Base-by-base conservation (phyloP, 2,329 filamentous ascomycete species). In the Diaporthe ampelina region DNA sequence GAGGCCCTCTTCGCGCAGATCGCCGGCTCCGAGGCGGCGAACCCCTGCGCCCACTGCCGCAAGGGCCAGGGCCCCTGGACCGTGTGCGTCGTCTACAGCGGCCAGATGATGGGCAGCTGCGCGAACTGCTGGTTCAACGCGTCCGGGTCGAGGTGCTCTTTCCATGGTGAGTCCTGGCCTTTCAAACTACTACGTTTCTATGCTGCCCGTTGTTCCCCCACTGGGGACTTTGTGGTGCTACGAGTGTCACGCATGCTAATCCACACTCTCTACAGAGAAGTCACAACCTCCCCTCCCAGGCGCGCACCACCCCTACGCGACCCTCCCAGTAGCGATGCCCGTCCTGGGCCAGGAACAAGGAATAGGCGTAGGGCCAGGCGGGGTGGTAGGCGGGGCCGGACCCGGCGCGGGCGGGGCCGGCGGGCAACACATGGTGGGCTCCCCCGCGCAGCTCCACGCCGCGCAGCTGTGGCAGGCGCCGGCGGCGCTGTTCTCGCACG, bases 81-180 rank as follows among this genome's bases (percentile, higher is more conserved):
- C 0, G 84, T 84, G 21, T 91, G 90, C 76, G 85, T 91, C n/a
- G 83, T 90, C n/a, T 87, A 89, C 29, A 87, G 88, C 63, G 89
- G 89, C 1, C 88, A 90, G 78, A 89, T 91, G 88, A 91, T 88
- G 74, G 89, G 90, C 13, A 90, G 88, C 78, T 91, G 90, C 76
- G 87, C 89, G 73, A 91, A 91, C 78, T 91, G 90, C 79, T 91
- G 90, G 89, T 91, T 89, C 80, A 91, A 91, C 73, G 89, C 89
- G 10, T 90, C 88, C 68, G 89, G 89, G 13, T 86, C 88, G 13
- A 82, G 89, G 68, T 91, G 90, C 75, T 91, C 89, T 19, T 91
- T 91, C 78, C 90, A 91, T 74, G 88, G 89, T 91, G 82, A 76
- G 87, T 80, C 35, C 35, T 10, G 9, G 35, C 8, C 35, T 79